Evolutionary conservation across 345 rosid genomes (phyloP).

Genomic region (Camelina hispida): DNA sequence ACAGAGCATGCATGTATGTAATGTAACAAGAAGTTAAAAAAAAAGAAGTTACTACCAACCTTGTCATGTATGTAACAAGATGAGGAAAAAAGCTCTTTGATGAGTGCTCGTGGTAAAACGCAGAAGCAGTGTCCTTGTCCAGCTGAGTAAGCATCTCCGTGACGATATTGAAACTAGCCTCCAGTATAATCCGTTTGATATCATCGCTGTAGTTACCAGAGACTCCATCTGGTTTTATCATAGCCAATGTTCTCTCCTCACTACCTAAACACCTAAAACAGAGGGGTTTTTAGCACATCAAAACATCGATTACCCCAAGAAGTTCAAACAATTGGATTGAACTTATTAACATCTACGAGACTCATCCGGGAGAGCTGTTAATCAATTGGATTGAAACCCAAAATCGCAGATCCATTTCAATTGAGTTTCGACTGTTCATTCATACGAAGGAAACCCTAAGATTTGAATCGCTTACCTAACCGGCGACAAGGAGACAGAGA

Average conservation of each 20-base stretch:
- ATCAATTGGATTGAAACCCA: slow-evolving; percentile 14
- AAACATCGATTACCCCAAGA: background rate
- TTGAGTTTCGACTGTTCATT: background rate
- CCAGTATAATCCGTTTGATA: slow-evolving; percentile 55
- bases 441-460: background rate
- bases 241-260: slow-evolving; percentile 69
- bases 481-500: slow-evolving; percentile 17
- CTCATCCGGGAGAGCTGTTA: background rate
- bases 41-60: slow-evolving; percentile 46
- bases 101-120: slow-evolving; percentile 79
- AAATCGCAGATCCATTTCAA: slow-evolving; percentile 9
- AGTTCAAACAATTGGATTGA: background rate
- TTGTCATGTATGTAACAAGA: slow-evolving; percentile 77
- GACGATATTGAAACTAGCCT: slow-evolving; percentile 58
- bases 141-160: slow-evolving; percentile 60
- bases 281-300: slow-evolving; percentile 11
- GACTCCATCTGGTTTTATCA: slow-evolving; percentile 88
- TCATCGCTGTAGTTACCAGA: slow-evolving; percentile 61
- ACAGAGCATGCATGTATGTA: background rate
- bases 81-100: slow-evolving; percentile 62
- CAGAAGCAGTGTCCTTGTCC: slow-evolving; percentile 57
- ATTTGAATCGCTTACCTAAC: slow-evolving; percentile 37
- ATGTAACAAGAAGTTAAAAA: background rate
- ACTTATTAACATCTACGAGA: background rate
- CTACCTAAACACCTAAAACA: slow-evolving; percentile 50